A percentile compares a stretch with the other conserved stretches of the same genome.
These are phyloP conservation scores for Aspergillus alliaceus DNA, from an alignment of 2,329 filamentous ascomycete genomes.

Conservation along the genomic window DNA sequence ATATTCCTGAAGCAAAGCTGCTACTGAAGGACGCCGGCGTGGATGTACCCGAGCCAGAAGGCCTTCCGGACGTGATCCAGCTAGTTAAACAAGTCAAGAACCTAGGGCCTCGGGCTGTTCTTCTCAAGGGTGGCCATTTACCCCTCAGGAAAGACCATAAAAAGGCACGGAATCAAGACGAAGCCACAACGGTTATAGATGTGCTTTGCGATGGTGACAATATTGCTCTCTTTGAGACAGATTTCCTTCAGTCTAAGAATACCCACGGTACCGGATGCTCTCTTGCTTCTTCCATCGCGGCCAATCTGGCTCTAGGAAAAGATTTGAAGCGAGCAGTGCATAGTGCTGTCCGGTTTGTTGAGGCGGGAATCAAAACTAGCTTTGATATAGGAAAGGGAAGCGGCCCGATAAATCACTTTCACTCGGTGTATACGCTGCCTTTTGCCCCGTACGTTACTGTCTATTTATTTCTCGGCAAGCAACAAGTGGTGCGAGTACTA, in stretches of 20 bases:
- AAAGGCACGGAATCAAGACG: slow-evolving; percentile 58
- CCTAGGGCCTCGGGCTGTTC: slow-evolving; percentile 75
- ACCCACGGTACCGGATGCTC: slow-evolving; percentile 96
- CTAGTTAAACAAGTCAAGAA: slow-evolving; percentile 66
- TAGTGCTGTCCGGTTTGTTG: slow-evolving; percentile 59
- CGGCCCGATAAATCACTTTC: slow-evolving; percentile 68
- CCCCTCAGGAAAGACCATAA: slow-evolving; percentile 67
- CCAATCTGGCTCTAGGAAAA: slow-evolving; percentile 57
- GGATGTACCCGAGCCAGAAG: slow-evolving; percentile 49
- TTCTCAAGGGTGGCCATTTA: slow-evolving; percentile 89
- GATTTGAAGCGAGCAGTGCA: slow-evolving; percentile 53
- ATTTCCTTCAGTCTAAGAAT: slow-evolving; percentile 71
- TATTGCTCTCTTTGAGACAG: slow-evolving; percentile 65
- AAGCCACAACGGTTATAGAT: slow-evolving; percentile 71
- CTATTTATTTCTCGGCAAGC: neutral
- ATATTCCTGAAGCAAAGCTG: slow-evolving; percentile 49
- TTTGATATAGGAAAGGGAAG: slow-evolving; percentile 57
- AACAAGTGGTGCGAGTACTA: slow-evolving; percentile 2
- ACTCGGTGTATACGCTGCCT: slow-evolving; percentile 60
- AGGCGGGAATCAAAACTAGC: slow-evolving; percentile 61
- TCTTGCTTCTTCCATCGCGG: slow-evolving; percentile 73
- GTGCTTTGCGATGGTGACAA: slow-evolving; percentile 66
- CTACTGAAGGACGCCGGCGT: slow-evolving; percentile 43
- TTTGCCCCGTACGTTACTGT: slow-evolving; percentile 53
- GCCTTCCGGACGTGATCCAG: slow-evolving; percentile 64